A percentile compares a stretch with the other conserved stretches of the same genome.
phyloP scores from a whole-genome alignment of 208 protist genomes.

The Leishmania amazonensis region DNA sequence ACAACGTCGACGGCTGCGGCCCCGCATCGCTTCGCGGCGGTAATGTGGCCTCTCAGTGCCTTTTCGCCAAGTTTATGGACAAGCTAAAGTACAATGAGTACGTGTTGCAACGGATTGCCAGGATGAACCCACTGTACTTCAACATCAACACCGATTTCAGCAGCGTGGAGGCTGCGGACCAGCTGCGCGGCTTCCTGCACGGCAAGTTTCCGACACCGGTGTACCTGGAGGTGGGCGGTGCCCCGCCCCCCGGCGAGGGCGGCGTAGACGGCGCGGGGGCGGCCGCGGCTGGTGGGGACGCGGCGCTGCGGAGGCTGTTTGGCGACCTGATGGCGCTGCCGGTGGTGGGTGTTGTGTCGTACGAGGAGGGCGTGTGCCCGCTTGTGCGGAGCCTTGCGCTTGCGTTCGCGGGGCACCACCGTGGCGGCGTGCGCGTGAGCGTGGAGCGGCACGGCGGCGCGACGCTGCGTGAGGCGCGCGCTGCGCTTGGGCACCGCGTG shows the following conservation, averaged over 20 bases:
- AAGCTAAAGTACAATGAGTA: slow-evolving; percentile 5
- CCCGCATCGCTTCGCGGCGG: slow-evolving; percentile 40
- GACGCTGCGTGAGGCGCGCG: slow-evolving; percentile 15
- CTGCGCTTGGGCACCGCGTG: slow-evolving; percentile 17
- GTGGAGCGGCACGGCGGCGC: slow-evolving; percentile 11
- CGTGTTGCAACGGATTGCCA: slow-evolving; percentile 1
- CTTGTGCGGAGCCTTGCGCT: slow-evolving; percentile 53
- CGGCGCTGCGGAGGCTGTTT: slow-evolving; percentile 20
- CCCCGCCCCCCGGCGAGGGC: neutral
- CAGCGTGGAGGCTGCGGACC: neutral
- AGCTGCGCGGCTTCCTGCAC: slow-evolving; percentile 33
- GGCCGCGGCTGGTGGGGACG: slow-evolving; percentile 3
- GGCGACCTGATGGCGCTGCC: slow-evolving; percentile 46
- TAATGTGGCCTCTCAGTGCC: slow-evolving; percentile 35
- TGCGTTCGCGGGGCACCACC: slow-evolving; percentile 40
- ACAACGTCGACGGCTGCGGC: slow-evolving; percentile 62
- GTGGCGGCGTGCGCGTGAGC: slow-evolving; percentile 22
- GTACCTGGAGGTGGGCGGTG: slow-evolving; percentile 27
- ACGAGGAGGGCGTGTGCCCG: slow-evolving; percentile 44
- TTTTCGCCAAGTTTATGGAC: slow-evolving; percentile 33
- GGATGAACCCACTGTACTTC: slow-evolving; percentile 36
- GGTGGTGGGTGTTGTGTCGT: slow-evolving; percentile 40
- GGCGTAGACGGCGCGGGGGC: neutral
- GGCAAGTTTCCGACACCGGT: slow-evolving; percentile 20
- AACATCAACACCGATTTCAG: slow-evolving; percentile 42